phyloP scores from a whole-genome alignment of 2,329 filamentous ascomycete genomes.

The Penicillium sp. region DNA sequence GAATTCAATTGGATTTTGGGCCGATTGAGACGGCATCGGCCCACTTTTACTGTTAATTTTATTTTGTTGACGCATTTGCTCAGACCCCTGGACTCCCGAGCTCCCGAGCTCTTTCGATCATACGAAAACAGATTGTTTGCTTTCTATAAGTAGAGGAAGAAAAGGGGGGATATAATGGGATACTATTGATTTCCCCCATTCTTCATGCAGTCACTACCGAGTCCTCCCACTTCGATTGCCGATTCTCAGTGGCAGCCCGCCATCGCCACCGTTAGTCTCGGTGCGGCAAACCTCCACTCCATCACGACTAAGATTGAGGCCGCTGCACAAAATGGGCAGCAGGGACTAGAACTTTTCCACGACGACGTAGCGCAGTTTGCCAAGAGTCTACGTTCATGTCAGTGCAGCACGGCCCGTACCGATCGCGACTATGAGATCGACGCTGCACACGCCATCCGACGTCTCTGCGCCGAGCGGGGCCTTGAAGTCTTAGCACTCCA shows the following conservation, averaged over 20 bases:
- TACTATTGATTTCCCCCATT: not conserved
- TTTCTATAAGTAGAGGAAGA: not conserved
- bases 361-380: slow-evolving; percentile 64
- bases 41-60: slow-evolving; percentile 4
- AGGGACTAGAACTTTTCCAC: slow-evolving; percentile 65
- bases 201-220: slow-evolving; percentile 17
- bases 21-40: slow-evolving; percentile 3
- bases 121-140: slow-evolving; percentile 12
- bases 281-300: slow-evolving; percentile 15
- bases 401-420: slow-evolving; percentile 19
- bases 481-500: slow-evolving; percentile 64
- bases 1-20: slow-evolving; percentile 6
- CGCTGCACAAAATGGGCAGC: slow-evolving; percentile 41
- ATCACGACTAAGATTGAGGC: slow-evolving; percentile 30
- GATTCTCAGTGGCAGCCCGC: slow-evolving; percentile 19
- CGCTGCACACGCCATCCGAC: slow-evolving; percentile 52
- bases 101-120: not conserved
- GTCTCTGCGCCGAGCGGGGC: slow-evolving; percentile 49
- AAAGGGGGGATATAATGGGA: not conserved
- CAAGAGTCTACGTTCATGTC: slow-evolving; percentile 36
- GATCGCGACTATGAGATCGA: slow-evolving; percentile 56
- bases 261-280: slow-evolving; percentile 23
- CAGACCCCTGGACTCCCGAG: slow-evolving; percentile 1
- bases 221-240: slow-evolving; percentile 7
- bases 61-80: slow-evolving; percentile 7